Evolutionary conservation across 2,329 filamentous ascomycete species (phyloP).

Genomic region (Talaromyces islandicus): DNA sequence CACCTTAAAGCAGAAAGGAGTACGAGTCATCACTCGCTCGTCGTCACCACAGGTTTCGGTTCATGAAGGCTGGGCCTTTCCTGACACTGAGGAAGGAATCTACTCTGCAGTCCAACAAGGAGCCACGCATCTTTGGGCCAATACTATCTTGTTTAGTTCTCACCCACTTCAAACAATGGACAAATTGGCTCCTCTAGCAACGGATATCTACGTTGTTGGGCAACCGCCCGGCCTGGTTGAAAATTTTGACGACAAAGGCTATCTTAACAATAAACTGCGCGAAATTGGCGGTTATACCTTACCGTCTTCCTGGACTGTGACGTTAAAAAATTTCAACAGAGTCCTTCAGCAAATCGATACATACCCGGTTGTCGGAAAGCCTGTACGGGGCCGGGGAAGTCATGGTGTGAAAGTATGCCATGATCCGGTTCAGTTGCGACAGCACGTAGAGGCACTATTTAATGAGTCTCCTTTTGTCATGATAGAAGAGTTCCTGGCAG

Average conservation of each 20-base stretch:
- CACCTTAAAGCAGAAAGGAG: constrained; percentile 25
- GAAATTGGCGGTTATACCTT: constrained; percentile 33
- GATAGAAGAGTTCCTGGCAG: constrained; percentile 44
- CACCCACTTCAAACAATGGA: constrained; percentile 44
- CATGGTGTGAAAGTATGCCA: constrained; percentile 46
- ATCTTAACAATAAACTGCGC: constrained; percentile 41
- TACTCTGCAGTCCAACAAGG: constrained; percentile 33
- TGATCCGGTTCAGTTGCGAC: constrained; percentile 20
- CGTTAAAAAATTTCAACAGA: constrained; percentile 11
- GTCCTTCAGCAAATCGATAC: constrained; percentile 12
- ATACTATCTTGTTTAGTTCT: constrained; percentile 45
- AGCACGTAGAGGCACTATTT: constrained; percentile 31
- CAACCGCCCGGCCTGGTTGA: constrained; percentile 45
- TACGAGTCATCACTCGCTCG: constrained; percentile 28
- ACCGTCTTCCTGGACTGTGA: constrained; percentile 32
- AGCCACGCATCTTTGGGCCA: constrained; percentile 46
- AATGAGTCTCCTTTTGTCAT: constrained; percentile 35
- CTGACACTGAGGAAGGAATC: constrained; percentile 41
- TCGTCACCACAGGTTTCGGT: constrained; percentile 22
- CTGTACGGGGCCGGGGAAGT: constrained; percentile 44
- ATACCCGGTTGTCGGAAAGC: constrained; percentile 44
- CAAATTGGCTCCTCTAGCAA: constrained; percentile 22
- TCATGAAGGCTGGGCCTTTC: constrained; percentile 37
- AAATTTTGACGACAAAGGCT: constrained; percentile 47
- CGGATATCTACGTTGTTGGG: constrained; percentile 36